Percentiles rank a stretch among this genome's conserved stretches.
phyloP scores from a whole-genome alignment of 2,329 filamentous ascomycete genomes.

The Sporothrix globosa region DNA sequence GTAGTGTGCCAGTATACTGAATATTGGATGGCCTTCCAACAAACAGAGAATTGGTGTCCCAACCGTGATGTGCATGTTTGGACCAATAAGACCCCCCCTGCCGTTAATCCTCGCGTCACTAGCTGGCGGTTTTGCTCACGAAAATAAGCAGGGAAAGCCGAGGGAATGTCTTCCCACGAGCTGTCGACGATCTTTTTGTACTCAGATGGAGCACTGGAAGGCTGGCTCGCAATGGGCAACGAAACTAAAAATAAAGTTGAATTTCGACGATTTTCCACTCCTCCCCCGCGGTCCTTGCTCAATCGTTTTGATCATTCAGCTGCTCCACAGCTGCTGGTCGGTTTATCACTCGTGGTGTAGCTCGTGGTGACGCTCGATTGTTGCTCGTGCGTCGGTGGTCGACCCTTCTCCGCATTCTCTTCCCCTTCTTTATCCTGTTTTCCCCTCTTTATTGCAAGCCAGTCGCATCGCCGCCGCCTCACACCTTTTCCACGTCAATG shows the following conservation, averaged over 20 bases:
- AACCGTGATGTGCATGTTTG: background rate
- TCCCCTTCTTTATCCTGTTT: constrained; percentile 1
- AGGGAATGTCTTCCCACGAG: background rate
- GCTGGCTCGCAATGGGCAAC: background rate
- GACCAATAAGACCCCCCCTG: too few species aligned
- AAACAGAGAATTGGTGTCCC: background rate
- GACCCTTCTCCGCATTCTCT: background rate
- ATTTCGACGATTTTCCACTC: too few species aligned
- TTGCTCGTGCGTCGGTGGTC: background rate
- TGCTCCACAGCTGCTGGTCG: too few species aligned
- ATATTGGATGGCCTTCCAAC: background rate
- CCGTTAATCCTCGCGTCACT: background rate
- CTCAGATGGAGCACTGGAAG: background rate
- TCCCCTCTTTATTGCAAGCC: background rate
- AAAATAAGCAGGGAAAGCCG: constrained; percentile 11
- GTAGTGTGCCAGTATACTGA: background rate
- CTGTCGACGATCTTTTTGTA: constrained; percentile 1
- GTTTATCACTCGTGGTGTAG: background rate
- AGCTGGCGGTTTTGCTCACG: background rate
- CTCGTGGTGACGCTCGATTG: background rate
- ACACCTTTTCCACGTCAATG: background rate
- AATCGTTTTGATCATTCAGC: too few species aligned
- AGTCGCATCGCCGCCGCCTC: constrained; percentile 5
- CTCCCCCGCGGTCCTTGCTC: too few species aligned
- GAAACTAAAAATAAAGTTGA: background rate